Conservation (phyloP, 2,329 filamentous ascomycete species). For the Aureobasidium pullulans region DNA sequence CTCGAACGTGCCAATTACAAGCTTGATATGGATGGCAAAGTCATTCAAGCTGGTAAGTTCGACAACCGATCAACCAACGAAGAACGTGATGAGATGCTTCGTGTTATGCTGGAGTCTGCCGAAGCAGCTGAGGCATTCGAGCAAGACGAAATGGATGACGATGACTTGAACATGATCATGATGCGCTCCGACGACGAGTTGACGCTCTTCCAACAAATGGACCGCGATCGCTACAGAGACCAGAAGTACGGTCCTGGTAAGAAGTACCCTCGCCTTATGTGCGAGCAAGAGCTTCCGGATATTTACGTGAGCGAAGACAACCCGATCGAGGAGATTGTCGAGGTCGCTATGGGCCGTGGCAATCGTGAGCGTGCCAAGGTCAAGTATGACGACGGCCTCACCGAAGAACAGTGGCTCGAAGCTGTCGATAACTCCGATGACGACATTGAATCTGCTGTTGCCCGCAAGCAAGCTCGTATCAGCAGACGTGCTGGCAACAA, state of each 20-base stretch:
- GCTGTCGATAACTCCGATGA: constrained; percentile 97
- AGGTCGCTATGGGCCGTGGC: constrained; percentile 75
- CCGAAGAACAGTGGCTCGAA: constrained; percentile 98
- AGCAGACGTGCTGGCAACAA: constrained; percentile 74
- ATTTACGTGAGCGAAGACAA: constrained; percentile 87
- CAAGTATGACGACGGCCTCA: constrained; percentile 93
- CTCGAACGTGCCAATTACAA: constrained; percentile 95
- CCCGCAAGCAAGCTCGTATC: constrained; percentile 78
- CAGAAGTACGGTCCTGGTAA: constrained; percentile 67
- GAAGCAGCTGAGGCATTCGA: constrained; percentile 64
- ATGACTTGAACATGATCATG: constrained; percentile 91
- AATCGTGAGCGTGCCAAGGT: constrained; percentile 91
- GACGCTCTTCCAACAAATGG: constrained; percentile 69
- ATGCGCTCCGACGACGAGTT: constrained; percentile 81
- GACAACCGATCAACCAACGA: constrained; percentile 99
- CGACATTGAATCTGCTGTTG: constrained; percentile 83
- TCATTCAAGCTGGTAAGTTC: constrained; percentile 98
- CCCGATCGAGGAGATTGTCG: constrained; percentile 69
- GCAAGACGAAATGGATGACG: constrained; percentile 97
- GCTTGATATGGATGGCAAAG: constrained; percentile 98
- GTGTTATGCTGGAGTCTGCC: constrained; percentile 80
- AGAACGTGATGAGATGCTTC: constrained; percentile 92
- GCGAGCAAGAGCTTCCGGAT: constrained; percentile 81
- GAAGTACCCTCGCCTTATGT: constrained; percentile 70
- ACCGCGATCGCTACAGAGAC: constrained; percentile 62